phyloP scores from a whole-genome alignment of 2,329 filamentous ascomycete species.

The Lachnellula subtilissima region DNA sequence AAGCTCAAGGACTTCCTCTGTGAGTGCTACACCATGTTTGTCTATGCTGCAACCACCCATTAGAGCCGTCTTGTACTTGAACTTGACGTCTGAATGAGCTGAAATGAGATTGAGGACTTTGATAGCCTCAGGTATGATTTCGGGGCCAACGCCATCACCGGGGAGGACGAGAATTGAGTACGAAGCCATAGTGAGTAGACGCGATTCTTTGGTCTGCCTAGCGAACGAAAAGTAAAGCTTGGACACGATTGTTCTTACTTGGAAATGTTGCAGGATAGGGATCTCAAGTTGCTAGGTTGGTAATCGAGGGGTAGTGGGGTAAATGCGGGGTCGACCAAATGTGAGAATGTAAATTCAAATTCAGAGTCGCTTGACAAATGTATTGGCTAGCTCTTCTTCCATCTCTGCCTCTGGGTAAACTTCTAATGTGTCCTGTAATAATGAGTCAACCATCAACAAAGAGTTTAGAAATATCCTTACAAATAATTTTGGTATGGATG shows the following conservation, averaged over 20 bases:
- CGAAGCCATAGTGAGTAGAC: background rate
- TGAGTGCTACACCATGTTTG: slow-evolving; percentile 67
- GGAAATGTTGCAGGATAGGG: background rate
- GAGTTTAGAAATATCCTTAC: too few relatives aligned
- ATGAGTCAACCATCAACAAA: too few relatives aligned
- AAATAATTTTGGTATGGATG: too few relatives aligned
- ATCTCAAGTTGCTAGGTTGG: background rate
- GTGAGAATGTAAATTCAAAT: too few relatives aligned
- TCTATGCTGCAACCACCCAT: slow-evolving; percentile 65
- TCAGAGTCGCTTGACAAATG: too few relatives aligned
- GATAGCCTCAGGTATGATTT: slow-evolving; percentile 43
- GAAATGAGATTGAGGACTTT: slow-evolving; percentile 41
- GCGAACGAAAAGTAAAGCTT: background rate
- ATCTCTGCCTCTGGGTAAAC: too few relatives aligned
- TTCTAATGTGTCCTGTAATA: too few relatives aligned
- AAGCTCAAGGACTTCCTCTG: slow-evolving; percentile 72
- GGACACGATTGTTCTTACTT: background rate
- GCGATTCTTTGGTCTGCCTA: background rate
- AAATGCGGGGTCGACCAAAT: background rate
- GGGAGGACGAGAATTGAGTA: slow-evolving; percentile 39
- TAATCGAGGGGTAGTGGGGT: background rate
- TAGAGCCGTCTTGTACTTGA: background rate
- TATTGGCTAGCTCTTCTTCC: too few relatives aligned
- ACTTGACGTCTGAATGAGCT: background rate
- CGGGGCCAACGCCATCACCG: slow-evolving; percentile 44